Percentiles rank a stretch among this genome's conserved stretches.
phyloP scores from a whole-genome alignment of 495 filamentous ascomycete species.

The Cairneyella variabilis region DNA sequence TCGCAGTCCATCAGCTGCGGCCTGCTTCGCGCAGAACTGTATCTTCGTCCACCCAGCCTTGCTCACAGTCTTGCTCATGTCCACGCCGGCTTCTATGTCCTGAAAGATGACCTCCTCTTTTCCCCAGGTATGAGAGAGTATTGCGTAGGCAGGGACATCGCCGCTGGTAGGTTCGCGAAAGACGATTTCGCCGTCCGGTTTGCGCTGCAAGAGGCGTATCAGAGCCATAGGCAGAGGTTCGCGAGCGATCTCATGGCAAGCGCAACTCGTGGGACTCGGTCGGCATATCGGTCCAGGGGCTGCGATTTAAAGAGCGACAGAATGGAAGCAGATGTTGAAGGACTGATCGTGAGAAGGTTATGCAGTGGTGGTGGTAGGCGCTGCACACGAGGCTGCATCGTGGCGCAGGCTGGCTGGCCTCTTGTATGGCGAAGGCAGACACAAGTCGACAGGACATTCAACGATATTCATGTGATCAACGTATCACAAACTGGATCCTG shows the following conservation, averaged over 20 bases:
- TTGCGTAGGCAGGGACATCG: constrained; percentile 24
- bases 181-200: constrained; percentile 24
- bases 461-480: neutral
- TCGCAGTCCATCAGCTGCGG: constrained; percentile 24
- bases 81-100: constrained; percentile 20
- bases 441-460: neutral
- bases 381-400: constrained; percentile 2
- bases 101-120: constrained; percentile 27
- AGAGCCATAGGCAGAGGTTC: constrained; percentile 13
- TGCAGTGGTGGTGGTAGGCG: neutral
- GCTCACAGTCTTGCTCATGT: constrained; percentile 14
- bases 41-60: constrained; percentile 30
- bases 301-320: constrained; percentile 3
- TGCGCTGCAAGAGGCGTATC: constrained; percentile 22
- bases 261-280: constrained; percentile 11
- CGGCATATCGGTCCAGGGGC: constrained; percentile 5
- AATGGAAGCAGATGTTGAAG: neutral
- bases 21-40: constrained; percentile 26
- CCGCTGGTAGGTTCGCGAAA: constrained; percentile 23
- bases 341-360: neutral
- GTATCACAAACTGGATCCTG: neutral
- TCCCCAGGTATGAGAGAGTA: constrained; percentile 29
- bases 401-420: neutral
- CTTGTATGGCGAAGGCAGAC: constrained; percentile 5
- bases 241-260: constrained; percentile 16